Conservation (phyloP, 768 basidiomycete species). For the Rhizopogon rudus region DNA sequence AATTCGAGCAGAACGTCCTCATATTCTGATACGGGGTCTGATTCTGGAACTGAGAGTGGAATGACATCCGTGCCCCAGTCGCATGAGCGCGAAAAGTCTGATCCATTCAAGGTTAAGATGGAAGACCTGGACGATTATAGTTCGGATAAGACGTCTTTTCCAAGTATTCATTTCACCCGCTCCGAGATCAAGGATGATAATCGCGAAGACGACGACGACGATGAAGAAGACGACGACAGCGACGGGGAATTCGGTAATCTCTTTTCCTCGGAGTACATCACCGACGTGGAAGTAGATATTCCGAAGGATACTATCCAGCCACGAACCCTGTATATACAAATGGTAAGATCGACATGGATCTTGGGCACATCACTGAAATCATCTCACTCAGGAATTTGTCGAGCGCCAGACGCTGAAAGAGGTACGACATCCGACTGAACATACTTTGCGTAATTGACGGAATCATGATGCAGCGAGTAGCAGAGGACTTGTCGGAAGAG, state of each 20-base stretch:
- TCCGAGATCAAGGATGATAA: constrained; percentile 35
- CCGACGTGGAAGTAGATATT: constrained; percentile 24
- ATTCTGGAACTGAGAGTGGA: constrained; percentile 38
- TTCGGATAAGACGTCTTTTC: constrained; percentile 62
- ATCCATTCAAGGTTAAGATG: constrained; percentile 62
- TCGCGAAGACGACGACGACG: constrained; percentile 41
- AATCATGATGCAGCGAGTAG: constrained; percentile 50
- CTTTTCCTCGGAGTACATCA: constrained; percentile 25
- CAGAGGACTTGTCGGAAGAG: constrained; percentile 76
- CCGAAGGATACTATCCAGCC: constrained; percentile 26
- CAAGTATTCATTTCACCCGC: constrained; percentile 76
- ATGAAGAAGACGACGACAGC: constrained; percentile 27
- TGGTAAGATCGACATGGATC: constrained; percentile 44
- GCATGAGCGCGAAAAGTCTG: constrained; percentile 38
- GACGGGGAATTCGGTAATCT: constrained; percentile 36
- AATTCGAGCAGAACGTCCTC: constrained; percentile 43
- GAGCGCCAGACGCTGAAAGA: constrained; percentile 89
- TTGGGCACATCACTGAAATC: not conserved
- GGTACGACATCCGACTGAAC: constrained; percentile 29
- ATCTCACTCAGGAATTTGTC: constrained; percentile 66
- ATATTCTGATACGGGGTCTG: constrained; percentile 35
- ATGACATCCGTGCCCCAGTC: constrained; percentile 53
- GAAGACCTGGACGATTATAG: constrained; percentile 57
- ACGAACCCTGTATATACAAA: constrained; percentile 88
- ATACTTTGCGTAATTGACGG: not conserved